Conservation (phyloP, 2,329 filamentous ascomycete genomes). For the Pleomassaria siparia region DNA sequence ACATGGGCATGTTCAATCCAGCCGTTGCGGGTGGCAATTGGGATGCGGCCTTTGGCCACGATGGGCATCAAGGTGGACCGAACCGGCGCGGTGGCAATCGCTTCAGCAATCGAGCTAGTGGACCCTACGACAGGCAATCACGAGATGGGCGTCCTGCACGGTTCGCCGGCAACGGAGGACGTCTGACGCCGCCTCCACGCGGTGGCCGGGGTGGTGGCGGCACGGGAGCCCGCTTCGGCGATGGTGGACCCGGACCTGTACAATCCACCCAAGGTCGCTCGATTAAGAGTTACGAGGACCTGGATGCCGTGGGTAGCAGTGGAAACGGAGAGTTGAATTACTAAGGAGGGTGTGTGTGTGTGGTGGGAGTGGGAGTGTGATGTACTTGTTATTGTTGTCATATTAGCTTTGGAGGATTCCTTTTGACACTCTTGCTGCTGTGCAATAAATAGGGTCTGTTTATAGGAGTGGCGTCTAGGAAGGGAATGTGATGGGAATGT, state of each 20-base stretch:
- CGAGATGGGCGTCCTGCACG: slow-evolving; percentile 49
- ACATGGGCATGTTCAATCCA: slow-evolving; percentile 53
- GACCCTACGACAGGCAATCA: slow-evolving; percentile 45
- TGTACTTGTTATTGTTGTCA: background rate
- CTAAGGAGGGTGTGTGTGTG: slow-evolving; percentile 43
- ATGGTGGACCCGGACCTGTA: slow-evolving; percentile 76
- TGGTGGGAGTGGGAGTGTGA: background rate
- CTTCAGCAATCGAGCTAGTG: slow-evolving; percentile 39
- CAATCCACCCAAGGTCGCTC: slow-evolving; percentile 92
- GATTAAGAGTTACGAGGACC: slow-evolving; percentile 94
- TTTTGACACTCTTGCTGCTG: no score
- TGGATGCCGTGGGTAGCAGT: slow-evolving; percentile 69
- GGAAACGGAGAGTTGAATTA: slow-evolving; percentile 89
- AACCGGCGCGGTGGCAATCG: slow-evolving; percentile 45
- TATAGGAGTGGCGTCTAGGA: slow-evolving; percentile 9
- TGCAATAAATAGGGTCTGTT: background rate
- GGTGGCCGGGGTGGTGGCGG: slow-evolving; percentile 47
- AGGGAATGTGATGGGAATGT: no score
- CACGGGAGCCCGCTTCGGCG: slow-evolving; percentile 64
- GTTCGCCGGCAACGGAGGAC: slow-evolving; percentile 50
- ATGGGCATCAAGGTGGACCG: slow-evolving; percentile 45
- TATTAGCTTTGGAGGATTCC: background rate
- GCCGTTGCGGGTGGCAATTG: slow-evolving; percentile 51
- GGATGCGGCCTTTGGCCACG: slow-evolving; percentile 53
- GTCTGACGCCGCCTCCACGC: slow-evolving; percentile 52